Evolutionary conservation across 208 protist genomes (phyloP).

Genomic region (Borovskyia barvae): DNA sequence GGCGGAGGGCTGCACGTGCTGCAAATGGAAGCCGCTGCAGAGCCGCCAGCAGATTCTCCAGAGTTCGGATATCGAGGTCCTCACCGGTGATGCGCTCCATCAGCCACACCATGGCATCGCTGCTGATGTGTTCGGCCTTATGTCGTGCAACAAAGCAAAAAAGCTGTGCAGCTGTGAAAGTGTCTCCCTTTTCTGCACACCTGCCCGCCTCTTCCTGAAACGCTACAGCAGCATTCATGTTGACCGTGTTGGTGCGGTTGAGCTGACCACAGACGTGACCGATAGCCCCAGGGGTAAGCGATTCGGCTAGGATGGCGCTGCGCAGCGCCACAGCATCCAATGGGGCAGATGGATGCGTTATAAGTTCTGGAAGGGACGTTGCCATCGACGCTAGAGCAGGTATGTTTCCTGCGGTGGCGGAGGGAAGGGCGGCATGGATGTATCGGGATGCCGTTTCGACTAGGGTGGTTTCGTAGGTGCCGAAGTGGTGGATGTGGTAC

Average conservation of each 20-base stretch:
- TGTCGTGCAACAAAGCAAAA: slow-evolving; percentile 68
- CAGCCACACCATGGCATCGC: slow-evolving; percentile 60
- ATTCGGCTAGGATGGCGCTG: slow-evolving; percentile 30
- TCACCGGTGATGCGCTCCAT: slow-evolving; percentile 65
- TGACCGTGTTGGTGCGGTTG: slow-evolving; percentile 36
- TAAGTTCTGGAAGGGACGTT: slow-evolving; percentile 43
- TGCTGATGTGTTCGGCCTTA: slow-evolving; percentile 39
- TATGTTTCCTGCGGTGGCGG: slow-evolving; percentile 13
- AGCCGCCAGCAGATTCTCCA: slow-evolving; percentile 39
- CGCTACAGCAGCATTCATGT: slow-evolving; percentile 38
- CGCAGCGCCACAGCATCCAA: slow-evolving; percentile 35
- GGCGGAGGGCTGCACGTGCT: slow-evolving; percentile 26
- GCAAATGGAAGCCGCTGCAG: slow-evolving; percentile 39
- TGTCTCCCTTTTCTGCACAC: slow-evolving; percentile 62
- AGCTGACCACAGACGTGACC: slow-evolving; percentile 49
- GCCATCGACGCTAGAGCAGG: slow-evolving; percentile 19
- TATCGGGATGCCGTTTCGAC: slow-evolving; percentile 32
- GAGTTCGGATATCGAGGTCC: slow-evolving; percentile 49
- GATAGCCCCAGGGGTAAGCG: slow-evolving; percentile 36
- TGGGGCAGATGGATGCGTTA: slow-evolving; percentile 16
- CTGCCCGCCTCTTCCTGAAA: slow-evolving; percentile 64
- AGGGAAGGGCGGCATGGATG: slow-evolving; percentile 24
- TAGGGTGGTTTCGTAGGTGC: slow-evolving; percentile 30
- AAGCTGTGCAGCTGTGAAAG: slow-evolving; percentile 58
- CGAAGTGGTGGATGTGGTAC: slow-evolving; percentile 27